A percentile compares a stretch with the other conserved stretches of the same genome.
Evolutionary conservation across 495 filamentous ascomycete genomes (phyloP).

Genomic region (Penicillium coprophilum): DNA sequence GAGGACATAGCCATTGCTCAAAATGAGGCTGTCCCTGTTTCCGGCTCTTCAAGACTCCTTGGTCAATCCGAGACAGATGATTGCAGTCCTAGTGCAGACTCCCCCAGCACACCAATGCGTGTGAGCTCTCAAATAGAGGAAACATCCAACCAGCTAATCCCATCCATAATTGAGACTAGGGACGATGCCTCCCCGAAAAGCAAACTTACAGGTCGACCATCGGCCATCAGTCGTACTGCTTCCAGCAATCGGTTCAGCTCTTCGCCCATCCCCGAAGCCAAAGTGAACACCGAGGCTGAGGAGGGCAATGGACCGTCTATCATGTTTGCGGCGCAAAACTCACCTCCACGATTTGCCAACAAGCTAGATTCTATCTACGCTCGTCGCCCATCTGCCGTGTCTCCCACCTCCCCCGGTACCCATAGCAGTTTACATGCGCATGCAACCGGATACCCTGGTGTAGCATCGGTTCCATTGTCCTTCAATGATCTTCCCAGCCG

Average conservation of each 20-base stretch:
- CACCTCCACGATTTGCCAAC: conserved; percentile 34
- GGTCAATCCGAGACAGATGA: conserved; percentile 28
- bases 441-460: conserved; percentile 52
- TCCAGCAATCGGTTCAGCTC: conserved; percentile 64
- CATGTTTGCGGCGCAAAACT: conserved; percentile 65
- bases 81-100: conserved; percentile 14
- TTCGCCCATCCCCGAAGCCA: conserved; percentile 71
- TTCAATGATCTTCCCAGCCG: conserved; percentile 85
- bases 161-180: conserved; percentile 49
- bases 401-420: conserved; percentile 17
- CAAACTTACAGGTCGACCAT: conserved; percentile 27
- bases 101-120: conserved; percentile 20
- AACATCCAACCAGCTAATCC: conserved; percentile 30
- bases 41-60: conserved; percentile 15
- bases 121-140: conserved; percentile 12
- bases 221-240: conserved; percentile 33
- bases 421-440: conserved; percentile 15
- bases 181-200: conserved; percentile 42
- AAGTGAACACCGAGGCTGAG: conserved; percentile 53
- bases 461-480: conserved; percentile 62
- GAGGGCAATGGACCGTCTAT: conserved; percentile 70
- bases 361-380: conserved; percentile 57
- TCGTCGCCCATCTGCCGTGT: conserved; percentile 28
- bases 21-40: conserved; percentile 4
- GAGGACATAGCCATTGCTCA: conserved; percentile 20